Evolutionary conservation across 129 eudicot genomes (phyloP).

Genomic region (Flaveria bidentis): DNA sequence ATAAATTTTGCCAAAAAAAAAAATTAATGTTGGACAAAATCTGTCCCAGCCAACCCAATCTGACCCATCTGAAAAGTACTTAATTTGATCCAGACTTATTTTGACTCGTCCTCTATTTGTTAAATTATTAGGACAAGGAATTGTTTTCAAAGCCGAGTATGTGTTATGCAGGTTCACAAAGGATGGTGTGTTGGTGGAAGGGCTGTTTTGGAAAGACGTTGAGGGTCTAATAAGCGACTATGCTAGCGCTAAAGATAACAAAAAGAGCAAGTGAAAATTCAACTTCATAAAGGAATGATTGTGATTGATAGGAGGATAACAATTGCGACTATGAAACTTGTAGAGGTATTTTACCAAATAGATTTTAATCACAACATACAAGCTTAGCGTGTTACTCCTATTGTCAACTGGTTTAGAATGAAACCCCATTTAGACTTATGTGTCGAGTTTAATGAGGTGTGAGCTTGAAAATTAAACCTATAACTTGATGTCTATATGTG

Average conservation of each 20-base stretch:
- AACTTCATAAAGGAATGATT: slow-evolving; percentile 7
- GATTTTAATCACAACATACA: neutral
- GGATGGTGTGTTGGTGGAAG: slow-evolving; percentile 93
- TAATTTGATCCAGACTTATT: neutral
- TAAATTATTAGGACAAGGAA: neutral
- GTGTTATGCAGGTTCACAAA: slow-evolving; percentile 66
- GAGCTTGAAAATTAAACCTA: neutral
- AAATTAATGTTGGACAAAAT: neutral
- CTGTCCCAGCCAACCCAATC: neutral
- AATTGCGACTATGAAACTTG: slow-evolving; percentile 20
- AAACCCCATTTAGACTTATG: neutral
- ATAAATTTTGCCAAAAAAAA: too few relatives aligned
- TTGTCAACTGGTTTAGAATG: slow-evolving; percentile 10
- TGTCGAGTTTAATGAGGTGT: neutral
- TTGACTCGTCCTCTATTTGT: neutral
- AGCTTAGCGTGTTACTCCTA: neutral
- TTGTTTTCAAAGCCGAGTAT: neutral
- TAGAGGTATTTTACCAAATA: slow-evolving; percentile 15
- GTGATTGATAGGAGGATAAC: slow-evolving; percentile 26
- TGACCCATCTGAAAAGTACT: neutral
- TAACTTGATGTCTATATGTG: neutral
- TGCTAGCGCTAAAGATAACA: slow-evolving; percentile 42
- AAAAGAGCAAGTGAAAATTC: slow-evolving; percentile 65
- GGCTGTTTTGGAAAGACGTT: slow-evolving; percentile 84
- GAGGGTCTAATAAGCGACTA: slow-evolving; percentile 61